Evolutionary conservation across 805 yeast genomes (phyloP).

Genomic region (Naumovozyma dairenensis): DNA sequence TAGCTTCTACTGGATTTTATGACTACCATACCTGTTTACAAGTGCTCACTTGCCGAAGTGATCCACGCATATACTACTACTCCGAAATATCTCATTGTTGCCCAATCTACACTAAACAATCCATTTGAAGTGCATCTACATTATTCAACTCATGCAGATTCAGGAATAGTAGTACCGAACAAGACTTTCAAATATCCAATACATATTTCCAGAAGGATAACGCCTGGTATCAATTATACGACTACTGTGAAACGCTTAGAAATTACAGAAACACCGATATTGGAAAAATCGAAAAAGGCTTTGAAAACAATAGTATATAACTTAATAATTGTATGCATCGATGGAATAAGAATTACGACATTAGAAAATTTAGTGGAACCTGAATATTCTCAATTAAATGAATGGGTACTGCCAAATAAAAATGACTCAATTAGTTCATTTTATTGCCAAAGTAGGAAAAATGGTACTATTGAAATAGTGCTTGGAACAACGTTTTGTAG

Average conservation of each 20-base stretch:
- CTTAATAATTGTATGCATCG: conserved; percentile 9
- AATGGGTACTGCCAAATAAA: conserved; percentile 7
- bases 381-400: not conserved
- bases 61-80: conserved; percentile 11
- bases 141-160: conserved; percentile 2
- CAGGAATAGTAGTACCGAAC: not conserved
- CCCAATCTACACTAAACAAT: conserved; percentile 5
- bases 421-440: conserved; percentile 8
- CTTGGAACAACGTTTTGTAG: conserved; percentile 13
- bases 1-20: no score
- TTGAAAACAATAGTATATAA: conserved; percentile 1
- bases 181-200: conserved; percentile 3
- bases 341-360: conserved; percentile 11
- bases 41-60: conserved; percentile 4
- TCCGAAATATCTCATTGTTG: conserved; percentile 5
- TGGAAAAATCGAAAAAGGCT: conserved; percentile 3
- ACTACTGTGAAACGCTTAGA: not conserved
- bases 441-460: conserved; percentile 8
- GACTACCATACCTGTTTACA: no score
- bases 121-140: conserved; percentile 4
- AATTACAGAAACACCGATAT: conserved; percentile 3
- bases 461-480: conserved; percentile 7
- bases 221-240: not conserved
- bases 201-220: not conserved
- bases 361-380: conserved; percentile 6